Conservation (phyloP, 257 asterid genomes). For the Solanum etuberosum region DNA sequence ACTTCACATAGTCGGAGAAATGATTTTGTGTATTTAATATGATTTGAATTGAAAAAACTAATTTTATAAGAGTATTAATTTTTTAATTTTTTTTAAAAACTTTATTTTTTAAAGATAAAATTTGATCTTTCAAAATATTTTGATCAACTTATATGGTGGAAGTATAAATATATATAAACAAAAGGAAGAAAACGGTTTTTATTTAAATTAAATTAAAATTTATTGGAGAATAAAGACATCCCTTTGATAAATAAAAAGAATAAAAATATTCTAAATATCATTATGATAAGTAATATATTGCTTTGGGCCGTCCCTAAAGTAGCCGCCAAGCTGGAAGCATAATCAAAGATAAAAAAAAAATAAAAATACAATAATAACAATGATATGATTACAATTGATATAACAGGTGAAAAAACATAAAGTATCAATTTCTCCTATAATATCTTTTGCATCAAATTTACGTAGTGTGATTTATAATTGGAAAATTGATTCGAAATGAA, state of each 20-base stretch:
- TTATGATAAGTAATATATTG: background rate
- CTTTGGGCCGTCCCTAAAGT: background rate
- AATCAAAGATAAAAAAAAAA: background rate
- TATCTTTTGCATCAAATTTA: background rate
- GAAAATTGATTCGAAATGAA: background rate
- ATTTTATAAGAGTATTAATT: no score
- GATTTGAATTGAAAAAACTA: background rate
- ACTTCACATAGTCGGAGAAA: background rate
- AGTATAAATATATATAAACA: background rate
- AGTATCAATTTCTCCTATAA: background rate
- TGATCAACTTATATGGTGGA: background rate
- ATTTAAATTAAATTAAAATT: background rate
- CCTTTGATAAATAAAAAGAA: background rate
- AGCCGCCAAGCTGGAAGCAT: background rate
- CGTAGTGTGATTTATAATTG: background rate
- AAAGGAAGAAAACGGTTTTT: background rate
- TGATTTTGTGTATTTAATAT: background rate
- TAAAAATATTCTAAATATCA: background rate
- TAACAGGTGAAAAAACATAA: background rate
- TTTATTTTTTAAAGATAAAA: background rate
- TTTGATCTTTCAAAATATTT: background rate
- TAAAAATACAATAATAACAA: background rate
- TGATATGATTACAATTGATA: background rate
- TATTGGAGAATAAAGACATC: background rate
- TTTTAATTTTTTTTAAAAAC: background rate